These are phyloP conservation scores for Talaromyces sp. DNA, from an alignment of 2,329 filamentous ascomycete species.

Conservation along the genomic window DNA sequence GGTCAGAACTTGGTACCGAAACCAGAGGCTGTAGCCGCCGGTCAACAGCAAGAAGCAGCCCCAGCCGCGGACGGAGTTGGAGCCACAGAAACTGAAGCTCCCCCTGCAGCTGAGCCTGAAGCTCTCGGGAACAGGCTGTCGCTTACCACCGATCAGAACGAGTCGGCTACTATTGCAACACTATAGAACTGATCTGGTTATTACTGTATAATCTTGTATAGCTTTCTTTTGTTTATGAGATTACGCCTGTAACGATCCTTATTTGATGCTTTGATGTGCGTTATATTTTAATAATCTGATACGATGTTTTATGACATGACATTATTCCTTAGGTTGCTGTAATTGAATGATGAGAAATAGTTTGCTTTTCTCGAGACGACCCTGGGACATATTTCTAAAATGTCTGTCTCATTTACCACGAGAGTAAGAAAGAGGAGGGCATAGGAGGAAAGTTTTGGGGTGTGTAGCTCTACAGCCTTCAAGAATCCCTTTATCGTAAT, in stretches of 20 bases:
- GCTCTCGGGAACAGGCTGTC: slow-evolving; percentile 15
- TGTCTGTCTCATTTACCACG: too few species aligned
- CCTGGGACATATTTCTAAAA: too few species aligned
- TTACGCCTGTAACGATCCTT: neutral
- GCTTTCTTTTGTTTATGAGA: neutral
- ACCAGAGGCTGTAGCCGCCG: neutral
- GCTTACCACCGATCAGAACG: slow-evolving; percentile 10
- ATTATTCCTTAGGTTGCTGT: neutral
- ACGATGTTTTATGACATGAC: neutral
- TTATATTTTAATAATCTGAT: neutral
- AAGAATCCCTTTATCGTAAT: too few species aligned
- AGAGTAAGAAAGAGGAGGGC: too few species aligned
- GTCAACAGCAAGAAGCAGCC: neutral
- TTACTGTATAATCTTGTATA: neutral
- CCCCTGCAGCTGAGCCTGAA: neutral
- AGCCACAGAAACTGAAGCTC: neutral
- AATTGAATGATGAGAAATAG: neutral
- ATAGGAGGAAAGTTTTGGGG: too few species aligned
- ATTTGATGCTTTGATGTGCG: neutral
- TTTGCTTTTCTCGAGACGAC: too few species aligned
- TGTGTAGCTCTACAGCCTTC: too few species aligned
- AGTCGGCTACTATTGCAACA: slow-evolving; percentile 8
- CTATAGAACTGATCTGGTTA: neutral
- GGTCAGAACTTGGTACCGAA: slow-evolving; percentile 41
- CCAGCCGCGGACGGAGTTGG: neutral